Evolutionary conservation across 441 rosid species (phyloP), one percentile per base, ranked within the genome.

Genomic region (Aquilaria agallochum): DNA sequence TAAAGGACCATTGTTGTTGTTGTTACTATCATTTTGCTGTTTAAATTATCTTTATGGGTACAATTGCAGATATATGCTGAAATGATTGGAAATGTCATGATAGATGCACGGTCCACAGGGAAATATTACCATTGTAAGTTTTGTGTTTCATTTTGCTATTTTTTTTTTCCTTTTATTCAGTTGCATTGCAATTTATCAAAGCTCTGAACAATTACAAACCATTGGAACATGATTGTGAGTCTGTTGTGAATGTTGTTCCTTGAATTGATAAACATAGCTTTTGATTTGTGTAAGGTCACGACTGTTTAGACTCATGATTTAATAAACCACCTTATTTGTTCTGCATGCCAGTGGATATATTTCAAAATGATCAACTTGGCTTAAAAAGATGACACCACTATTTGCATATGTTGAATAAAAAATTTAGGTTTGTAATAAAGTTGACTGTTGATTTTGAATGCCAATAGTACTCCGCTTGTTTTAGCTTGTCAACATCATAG

Each of bases 1-100:
- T 2, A n/a, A 30, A 9, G 13, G 4, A 4, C 3, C 56, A 20
- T 15, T 36, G 14, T 55, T n/a, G n/a, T 27, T 15, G 33, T 11
- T 50, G 10, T 44, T 56, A 6, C 15, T 50, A 40, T 53, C 15
- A 36, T 6, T 9, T 42, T 44, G 57, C 27, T 20, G 27, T 4
- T 50, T 49, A 50, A 30, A 8, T 11, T 50, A 56, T 65, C 45
- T 56, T 51, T 8, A 51, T 50, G 15, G n/a, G 20, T 51, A 40
- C 10, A 2, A n/a, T 60, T 40, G 74, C 87, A 95, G 98, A 88
- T 95, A 34, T 95, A 90, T 81, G 80, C 99, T 47, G 99, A 95
- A 74, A 92, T 92, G 99, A 95, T 95, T 73, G 99, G 97, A 60
- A 95, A 95, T 69, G 99, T 95, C 71, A 95, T 95, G 99, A 87